A percentile compares a stretch with the other conserved stretches of the same genome.
Conservation (phyloP, 805 yeast genomes). For the Candida namnaoensis region DNA sequence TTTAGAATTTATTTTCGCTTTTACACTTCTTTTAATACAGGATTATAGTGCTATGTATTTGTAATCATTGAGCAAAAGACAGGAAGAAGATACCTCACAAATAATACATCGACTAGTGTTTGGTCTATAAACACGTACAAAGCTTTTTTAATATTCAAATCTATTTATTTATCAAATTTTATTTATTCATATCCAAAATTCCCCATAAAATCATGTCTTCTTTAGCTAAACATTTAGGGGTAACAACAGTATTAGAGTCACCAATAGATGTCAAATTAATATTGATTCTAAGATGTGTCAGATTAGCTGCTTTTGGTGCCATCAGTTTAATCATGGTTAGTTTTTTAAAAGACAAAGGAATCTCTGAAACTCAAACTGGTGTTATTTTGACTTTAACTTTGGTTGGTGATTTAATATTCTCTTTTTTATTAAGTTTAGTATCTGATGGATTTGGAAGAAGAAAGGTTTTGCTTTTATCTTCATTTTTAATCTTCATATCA, state of each 20-base stretch:
- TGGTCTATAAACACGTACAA: too few relatives aligned
- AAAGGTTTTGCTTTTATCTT: constrained; percentile 28
- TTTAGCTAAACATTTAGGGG: constrained; percentile 8
- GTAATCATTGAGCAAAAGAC: too few relatives aligned
- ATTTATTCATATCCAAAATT: background rate
- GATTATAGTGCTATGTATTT: too few relatives aligned
- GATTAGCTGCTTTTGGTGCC: constrained; percentile 28
- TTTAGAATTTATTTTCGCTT: too few relatives aligned
- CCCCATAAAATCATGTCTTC: background rate
- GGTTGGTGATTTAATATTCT: constrained; percentile 42
- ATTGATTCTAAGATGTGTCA: constrained; percentile 20
- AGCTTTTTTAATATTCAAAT: too few relatives aligned
- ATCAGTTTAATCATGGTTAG: constrained; percentile 30
- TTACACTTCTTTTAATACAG: too few relatives aligned
- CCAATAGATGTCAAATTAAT: constrained; percentile 22
- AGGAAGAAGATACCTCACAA: too few relatives aligned
- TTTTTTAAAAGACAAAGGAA: constrained; percentile 32
- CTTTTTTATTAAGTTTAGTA: constrained; percentile 33
- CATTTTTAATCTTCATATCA: constrained; percentile 32
- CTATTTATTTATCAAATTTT: background rate
- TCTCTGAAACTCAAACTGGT: constrained; percentile 36
- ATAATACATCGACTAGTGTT: too few relatives aligned
- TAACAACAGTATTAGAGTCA: constrained; percentile 13
- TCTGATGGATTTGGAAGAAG: constrained; percentile 42
- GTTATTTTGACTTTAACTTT: constrained; percentile 38